A percentile compares a stretch with the other conserved stretches of the same genome.
Evolutionary conservation across 768 basidiomycete species (phyloP).

Genomic region (Macrolepiota albuminosa): DNA sequence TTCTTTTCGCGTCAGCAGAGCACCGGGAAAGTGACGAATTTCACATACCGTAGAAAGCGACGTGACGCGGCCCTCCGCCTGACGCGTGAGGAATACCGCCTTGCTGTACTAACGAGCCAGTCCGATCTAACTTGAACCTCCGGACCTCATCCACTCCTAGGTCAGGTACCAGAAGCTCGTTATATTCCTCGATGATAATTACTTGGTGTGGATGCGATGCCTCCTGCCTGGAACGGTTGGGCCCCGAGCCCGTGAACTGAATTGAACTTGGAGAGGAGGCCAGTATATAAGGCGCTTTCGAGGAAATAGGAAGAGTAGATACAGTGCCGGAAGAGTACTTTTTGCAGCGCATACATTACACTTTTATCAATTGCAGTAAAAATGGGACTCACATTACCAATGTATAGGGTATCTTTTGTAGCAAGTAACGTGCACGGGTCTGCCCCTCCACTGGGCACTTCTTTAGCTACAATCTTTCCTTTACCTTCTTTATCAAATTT

Average conservation of each 20-base stretch:
- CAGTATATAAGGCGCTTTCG: slow-evolving; percentile 40
- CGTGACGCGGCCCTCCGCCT: slow-evolving; percentile 71
- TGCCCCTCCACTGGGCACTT: slow-evolving; percentile 48
- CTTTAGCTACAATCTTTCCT: slow-evolving; percentile 44
- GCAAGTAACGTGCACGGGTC: slow-evolving; percentile 65
- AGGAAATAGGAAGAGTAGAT: slow-evolving; percentile 49
- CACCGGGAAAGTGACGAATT: background rate
- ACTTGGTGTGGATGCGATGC: slow-evolving; percentile 78
- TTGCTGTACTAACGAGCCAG: slow-evolving; percentile 44
- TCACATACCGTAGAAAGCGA: slow-evolving; percentile 53
- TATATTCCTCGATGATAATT: slow-evolving; percentile 38
- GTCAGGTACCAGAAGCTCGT: slow-evolving; percentile 69
- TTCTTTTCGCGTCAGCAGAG: slow-evolving; percentile 19
- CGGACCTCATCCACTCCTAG: slow-evolving; percentile 70
- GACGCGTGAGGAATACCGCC: slow-evolving; percentile 43
- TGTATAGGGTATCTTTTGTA: slow-evolving; percentile 50
- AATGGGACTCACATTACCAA: slow-evolving; percentile 62
- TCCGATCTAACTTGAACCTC: slow-evolving; percentile 39
- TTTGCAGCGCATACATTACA: background rate
- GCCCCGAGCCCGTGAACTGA: slow-evolving; percentile 52
- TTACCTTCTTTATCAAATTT: slow-evolving; percentile 51
- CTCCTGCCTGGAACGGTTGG: slow-evolving; percentile 63
- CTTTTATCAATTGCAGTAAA: background rate
- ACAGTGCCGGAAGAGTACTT: slow-evolving; percentile 71
- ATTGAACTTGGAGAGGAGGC: slow-evolving; percentile 28